These are phyloP conservation scores for Debaryomyces hansenii DNA, from an alignment of 805 yeast species.

Conservation along the genomic window DNA sequence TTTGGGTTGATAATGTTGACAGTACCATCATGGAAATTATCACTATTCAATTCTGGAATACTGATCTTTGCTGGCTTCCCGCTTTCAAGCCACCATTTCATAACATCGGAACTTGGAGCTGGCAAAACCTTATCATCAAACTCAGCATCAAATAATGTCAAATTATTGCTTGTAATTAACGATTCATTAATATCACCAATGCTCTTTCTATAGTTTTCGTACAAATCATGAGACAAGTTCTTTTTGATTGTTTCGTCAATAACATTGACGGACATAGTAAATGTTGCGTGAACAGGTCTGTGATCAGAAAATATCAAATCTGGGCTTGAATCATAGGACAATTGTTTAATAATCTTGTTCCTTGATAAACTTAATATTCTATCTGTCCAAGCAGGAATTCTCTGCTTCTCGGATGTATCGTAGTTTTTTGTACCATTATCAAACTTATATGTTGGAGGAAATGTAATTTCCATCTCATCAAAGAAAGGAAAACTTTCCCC, in stretches of 20 bases:
- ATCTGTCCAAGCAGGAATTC: conserved; percentile 97
- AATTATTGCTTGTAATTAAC: conserved; percentile 24
- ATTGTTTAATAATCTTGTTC: conserved; percentile 58
- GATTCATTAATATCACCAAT: conserved; percentile 44
- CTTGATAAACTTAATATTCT: conserved; percentile 65
- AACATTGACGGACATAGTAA: conserved; percentile 60
- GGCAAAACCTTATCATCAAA: conserved; percentile 55
- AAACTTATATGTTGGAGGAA: conserved; percentile 89
- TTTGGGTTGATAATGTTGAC: conserved; percentile 61
- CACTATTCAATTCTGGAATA: conserved; percentile 45
- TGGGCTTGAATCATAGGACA: conserved; percentile 58
- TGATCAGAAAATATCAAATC: conserved; percentile 79
- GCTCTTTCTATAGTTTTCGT: conserved; percentile 51
- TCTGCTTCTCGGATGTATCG: conserved; percentile 87
- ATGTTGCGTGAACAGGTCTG: conserved; percentile 80
- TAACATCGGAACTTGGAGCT: conserved; percentile 80
- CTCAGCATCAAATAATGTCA: conserved; percentile 25
- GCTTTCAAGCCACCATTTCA: conserved; percentile 91
- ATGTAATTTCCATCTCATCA: conserved; percentile 72
- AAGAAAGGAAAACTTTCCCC: conserved; percentile 75
- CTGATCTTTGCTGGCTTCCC: conserved; percentile 72
- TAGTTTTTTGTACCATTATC: conserved; percentile 80
- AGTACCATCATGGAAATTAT: conserved; percentile 12
- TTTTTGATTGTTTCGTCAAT: conserved; percentile 63
- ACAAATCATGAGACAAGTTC: conserved; percentile 55